A percentile compares a stretch with the other conserved stretches of the same genome.
These are phyloP conservation scores for Xylariaceae sp. DNA, from an alignment of 2,329 filamentous ascomycete genomes.

Conservation along the genomic window DNA sequence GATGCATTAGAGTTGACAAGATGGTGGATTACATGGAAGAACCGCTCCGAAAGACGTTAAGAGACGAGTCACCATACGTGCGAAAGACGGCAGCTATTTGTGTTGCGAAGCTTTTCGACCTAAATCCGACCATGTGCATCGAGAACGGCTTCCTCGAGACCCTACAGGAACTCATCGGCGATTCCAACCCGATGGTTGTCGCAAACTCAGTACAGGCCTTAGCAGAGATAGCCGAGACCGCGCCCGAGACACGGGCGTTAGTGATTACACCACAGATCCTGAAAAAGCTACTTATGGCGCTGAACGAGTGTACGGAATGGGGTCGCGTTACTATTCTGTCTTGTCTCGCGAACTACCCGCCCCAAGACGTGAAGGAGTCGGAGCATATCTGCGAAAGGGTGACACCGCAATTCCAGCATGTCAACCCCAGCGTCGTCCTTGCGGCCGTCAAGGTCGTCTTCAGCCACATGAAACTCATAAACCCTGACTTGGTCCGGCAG, in stretches of 20 bases:
- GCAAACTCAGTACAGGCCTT: conserved; percentile 94
- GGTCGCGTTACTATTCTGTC: conserved; percentile 89
- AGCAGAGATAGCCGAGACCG: conserved; percentile 82
- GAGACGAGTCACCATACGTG: conserved; percentile 97
- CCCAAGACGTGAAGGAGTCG: conserved; percentile 85
- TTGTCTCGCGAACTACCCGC: conserved; percentile 81
- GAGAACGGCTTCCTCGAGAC: conserved; percentile 95
- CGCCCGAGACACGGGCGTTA: conserved; percentile 84
- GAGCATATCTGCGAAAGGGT: conserved; percentile 98
- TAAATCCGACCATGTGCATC: conserved; percentile 86
- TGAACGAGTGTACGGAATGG: conserved; percentile 99
- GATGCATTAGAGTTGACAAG: conserved; percentile 95
- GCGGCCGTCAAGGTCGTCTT: conserved; percentile 98
- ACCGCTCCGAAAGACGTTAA: conserved; percentile 86
- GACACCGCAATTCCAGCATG: conserved; percentile 94
- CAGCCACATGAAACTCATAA: conserved; percentile 85
- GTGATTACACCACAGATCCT: conserved; percentile 75
- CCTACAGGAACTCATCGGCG: conserved; percentile 90
- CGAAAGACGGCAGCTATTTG: conserved; percentile 97
- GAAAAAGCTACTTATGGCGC: conserved; percentile 92
- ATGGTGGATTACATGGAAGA: conserved; percentile 99
- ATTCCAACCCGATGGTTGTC: conserved; percentile 98
- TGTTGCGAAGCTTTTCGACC: conserved; percentile 94
- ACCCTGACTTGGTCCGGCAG: conserved; percentile 69
- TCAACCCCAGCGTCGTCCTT: conserved; percentile 93